Conservation (phyloP, 768 basidiomycete species). For the Amanita exitialis region DNA sequence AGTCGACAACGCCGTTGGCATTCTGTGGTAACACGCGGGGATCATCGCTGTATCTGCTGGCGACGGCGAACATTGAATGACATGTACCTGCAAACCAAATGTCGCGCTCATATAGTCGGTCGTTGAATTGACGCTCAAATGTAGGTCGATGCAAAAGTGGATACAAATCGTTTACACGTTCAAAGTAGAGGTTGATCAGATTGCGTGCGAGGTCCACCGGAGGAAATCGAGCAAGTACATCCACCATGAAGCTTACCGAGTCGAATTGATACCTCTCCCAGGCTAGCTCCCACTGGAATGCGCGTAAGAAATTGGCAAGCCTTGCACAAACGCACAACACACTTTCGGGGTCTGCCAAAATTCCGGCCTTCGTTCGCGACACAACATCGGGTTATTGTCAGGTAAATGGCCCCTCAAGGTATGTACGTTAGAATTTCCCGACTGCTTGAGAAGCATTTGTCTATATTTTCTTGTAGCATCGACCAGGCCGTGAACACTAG, state of each 20-base stretch:
- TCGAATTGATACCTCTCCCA: slow-evolving; percentile 37
- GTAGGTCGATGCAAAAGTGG: slow-evolving; percentile 67
- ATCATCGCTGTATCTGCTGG: slow-evolving; percentile 57
- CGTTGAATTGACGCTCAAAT: slow-evolving; percentile 49
- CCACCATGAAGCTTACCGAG: slow-evolving; percentile 19
- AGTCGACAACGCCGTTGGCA: slow-evolving; percentile 25
- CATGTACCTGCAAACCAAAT: slow-evolving; percentile 54
- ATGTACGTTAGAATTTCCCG: slow-evolving; percentile 9
- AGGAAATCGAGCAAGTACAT: slow-evolving; percentile 42
- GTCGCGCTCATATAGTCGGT: slow-evolving; percentile 39
- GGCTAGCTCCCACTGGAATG: slow-evolving; percentile 44
- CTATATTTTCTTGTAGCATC: slow-evolving; percentile 43
- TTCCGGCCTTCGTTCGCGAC: slow-evolving; percentile 23
- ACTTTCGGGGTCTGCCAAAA: slow-evolving; percentile 56
- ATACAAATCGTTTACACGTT: slow-evolving; percentile 42
- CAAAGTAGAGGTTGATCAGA: slow-evolving; percentile 65
- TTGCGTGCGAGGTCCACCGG: slow-evolving; percentile 44
- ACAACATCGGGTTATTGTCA: background rate
- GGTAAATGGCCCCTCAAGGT: background rate
- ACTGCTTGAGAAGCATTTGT: slow-evolving; percentile 36
- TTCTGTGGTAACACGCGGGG: slow-evolving; percentile 36
- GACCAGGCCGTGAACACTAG: slow-evolving; percentile 45
- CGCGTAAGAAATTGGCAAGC: slow-evolving; percentile 22
- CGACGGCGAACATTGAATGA: slow-evolving; percentile 57
- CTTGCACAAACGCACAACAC: slow-evolving; percentile 13